Conservation (phyloP, 1,139 yeast genomes). For the Hansenula lynferdii region DNA sequence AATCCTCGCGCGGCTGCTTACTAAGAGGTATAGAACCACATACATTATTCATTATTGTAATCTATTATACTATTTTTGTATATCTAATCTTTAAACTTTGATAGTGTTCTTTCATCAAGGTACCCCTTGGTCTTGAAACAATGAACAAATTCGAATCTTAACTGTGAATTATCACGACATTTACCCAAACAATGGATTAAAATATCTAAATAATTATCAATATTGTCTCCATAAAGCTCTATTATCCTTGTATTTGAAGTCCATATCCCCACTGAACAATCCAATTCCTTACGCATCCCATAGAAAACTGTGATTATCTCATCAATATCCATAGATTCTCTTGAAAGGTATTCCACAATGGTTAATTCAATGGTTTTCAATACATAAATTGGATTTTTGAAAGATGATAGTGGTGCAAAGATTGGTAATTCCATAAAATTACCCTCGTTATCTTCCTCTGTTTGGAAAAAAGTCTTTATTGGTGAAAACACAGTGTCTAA, state of each 20-base stretch:
- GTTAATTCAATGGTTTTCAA: slow-evolving; percentile 32
- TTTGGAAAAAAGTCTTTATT: background rate
- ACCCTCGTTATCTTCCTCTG: background rate
- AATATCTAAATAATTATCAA: background rate
- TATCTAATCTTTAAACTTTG: too few relatives aligned
- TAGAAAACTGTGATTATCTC: background rate
- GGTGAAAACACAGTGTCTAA: background rate
- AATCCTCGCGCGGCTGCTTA: too few relatives aligned
- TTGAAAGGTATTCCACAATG: slow-evolving; percentile 23
- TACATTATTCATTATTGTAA: too few relatives aligned
- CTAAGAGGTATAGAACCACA: too few relatives aligned
- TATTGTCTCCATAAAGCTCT: background rate
- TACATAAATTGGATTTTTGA: slow-evolving; percentile 29
- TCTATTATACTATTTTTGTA: too few relatives aligned
- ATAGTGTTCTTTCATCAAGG: background rate
- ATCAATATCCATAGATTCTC: background rate
- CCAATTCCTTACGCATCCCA: slow-evolving; percentile 1
- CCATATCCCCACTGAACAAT: background rate
- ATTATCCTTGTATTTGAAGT: background rate
- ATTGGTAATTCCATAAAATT: slow-evolving; percentile 23
- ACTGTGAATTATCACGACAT: background rate
- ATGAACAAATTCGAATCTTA: background rate
- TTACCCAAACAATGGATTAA: background rate
- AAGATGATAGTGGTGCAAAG: slow-evolving; percentile 29
- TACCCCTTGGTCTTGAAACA: background rate